phyloP scores from a whole-genome alignment of 2,329 filamentous ascomycete species.

The Fusarium phyllophilum region DNA sequence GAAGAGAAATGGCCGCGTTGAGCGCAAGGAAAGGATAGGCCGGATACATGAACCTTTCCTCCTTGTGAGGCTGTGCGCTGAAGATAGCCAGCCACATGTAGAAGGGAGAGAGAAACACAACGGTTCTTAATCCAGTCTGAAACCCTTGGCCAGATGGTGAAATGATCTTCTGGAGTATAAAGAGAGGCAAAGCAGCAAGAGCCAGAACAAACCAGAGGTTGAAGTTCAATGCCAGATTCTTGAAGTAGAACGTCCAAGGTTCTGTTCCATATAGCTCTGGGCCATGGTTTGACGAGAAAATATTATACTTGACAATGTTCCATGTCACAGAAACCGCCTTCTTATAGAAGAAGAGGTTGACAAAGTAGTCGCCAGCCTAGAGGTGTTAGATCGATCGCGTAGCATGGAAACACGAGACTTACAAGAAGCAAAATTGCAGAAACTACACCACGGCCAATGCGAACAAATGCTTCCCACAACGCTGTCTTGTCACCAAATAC shows the following conservation, averaged over 20 bases:
- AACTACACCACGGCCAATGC: constrained; percentile 74
- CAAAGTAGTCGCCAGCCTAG: constrained; percentile 72
- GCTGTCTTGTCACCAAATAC: constrained; percentile 66
- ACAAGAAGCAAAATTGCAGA: constrained; percentile 76
- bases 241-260: constrained; percentile 95
- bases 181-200: constrained; percentile 76
- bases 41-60: constrained; percentile 99
- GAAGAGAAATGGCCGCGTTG: constrained; percentile 85
- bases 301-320: constrained; percentile 96
- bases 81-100: constrained; percentile 96
- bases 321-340: constrained; percentile 81
- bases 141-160: constrained; percentile 70
- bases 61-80: constrained; percentile 92
- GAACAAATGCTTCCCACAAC: constrained; percentile 66
- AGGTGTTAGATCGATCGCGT: not conserved
- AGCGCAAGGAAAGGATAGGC: constrained; percentile 90
- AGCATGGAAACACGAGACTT: constrained; percentile 47
- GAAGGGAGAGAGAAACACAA: constrained; percentile 85
- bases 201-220: constrained; percentile 93
- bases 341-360: constrained; percentile 89
- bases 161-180: constrained; percentile 76
- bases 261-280: constrained; percentile 96
- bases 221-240: constrained; percentile 92
- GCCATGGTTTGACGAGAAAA: constrained; percentile 83
- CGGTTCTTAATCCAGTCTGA: constrained; percentile 76